These are phyloP conservation scores for Pythium guiyangense DNA, from an alignment of 352 stramenopile species.

Conservation along the genomic window DNA sequence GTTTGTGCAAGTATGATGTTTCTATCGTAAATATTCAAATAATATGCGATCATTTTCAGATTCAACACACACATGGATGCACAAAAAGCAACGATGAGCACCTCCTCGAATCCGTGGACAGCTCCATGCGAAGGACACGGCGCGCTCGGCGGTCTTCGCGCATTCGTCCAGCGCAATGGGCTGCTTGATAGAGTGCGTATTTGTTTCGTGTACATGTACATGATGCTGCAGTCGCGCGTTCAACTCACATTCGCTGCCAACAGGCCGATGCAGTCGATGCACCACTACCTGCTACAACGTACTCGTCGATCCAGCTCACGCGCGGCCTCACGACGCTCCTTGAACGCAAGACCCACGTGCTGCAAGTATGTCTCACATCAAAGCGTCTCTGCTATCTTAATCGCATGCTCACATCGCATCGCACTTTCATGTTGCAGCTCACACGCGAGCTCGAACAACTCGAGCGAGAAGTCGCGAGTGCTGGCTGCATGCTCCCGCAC, in stretches of 20 bases:
- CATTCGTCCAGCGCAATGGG: constrained; percentile 32
- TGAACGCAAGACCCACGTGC: constrained; percentile 15
- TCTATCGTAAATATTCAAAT: background rate
- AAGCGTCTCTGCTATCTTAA: background rate
- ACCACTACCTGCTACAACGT: constrained; percentile 5
- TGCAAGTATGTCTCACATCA: constrained; percentile 12
- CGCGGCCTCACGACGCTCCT: constrained; percentile 17
- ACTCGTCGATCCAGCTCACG: constrained; percentile 24
- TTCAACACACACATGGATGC: background rate
- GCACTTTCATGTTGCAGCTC: too few relatives aligned
- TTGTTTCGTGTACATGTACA: background rate
- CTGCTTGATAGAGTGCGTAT: constrained; percentile 7
- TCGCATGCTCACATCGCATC: too few relatives aligned
- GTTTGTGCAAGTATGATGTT: background rate
- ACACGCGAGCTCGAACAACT: constrained; percentile 33
- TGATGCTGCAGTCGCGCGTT: background rate
- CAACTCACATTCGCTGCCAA: background rate
- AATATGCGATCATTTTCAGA: background rate
- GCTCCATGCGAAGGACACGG: constrained; percentile 13
- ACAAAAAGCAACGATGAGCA: constrained; percentile 5
- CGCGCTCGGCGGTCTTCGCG: constrained; percentile 30
- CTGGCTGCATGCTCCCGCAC: constrained; percentile 17
- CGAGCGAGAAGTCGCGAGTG: constrained; percentile 22
- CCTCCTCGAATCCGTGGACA: constrained; percentile 30
- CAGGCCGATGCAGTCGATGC: background rate